Conservation (phyloP, 2,329 filamentous ascomycete species). For the Calonectria pteridis region DNA sequence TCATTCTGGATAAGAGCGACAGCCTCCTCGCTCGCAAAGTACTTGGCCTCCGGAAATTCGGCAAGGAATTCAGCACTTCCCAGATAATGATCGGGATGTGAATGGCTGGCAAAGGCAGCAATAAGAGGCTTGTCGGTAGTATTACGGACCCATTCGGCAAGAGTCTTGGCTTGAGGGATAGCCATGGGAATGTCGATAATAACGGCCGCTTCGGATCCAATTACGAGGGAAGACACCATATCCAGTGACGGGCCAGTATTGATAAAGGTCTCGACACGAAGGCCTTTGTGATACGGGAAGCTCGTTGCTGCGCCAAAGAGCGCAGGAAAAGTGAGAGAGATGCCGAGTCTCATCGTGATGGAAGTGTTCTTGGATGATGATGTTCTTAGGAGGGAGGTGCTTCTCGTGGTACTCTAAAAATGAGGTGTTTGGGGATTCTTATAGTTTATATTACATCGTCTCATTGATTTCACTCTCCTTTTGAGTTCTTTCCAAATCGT, state of each 20-base stretch:
- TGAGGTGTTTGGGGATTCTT: neutral
- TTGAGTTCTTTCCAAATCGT: neutral
- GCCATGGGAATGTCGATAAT: slow-evolving; percentile 27
- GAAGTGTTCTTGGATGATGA: too few relatives aligned
- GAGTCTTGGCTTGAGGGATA: slow-evolving; percentile 16
- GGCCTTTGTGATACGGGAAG: neutral
- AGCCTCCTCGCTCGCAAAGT: slow-evolving; percentile 23
- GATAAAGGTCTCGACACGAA: slow-evolving; percentile 23
- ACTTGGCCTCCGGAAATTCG: slow-evolving; percentile 24
- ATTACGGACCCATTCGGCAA: slow-evolving; percentile 25
- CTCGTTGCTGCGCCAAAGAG: neutral
- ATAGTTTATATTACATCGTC: neutral
- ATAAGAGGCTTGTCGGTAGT: slow-evolving; percentile 31
- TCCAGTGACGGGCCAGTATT: slow-evolving; percentile 20
- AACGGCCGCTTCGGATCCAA: slow-evolving; percentile 28
- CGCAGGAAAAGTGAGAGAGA: neutral
- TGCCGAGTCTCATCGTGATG: neutral
- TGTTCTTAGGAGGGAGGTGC: too few relatives aligned
- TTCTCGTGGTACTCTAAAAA: neutral
- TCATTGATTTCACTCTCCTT: neutral
- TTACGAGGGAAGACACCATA: slow-evolving; percentile 31
- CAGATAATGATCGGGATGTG: slow-evolving; percentile 31
- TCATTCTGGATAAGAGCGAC: slow-evolving; percentile 23
- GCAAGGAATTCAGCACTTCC: slow-evolving; percentile 17
- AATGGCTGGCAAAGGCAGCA: slow-evolving; percentile 28